Evolutionary conservation across 192 early-diverging fungal species (phyloP), one percentile per base, ranked within the genome.

Genomic region (Podochytrium sp.): DNA sequence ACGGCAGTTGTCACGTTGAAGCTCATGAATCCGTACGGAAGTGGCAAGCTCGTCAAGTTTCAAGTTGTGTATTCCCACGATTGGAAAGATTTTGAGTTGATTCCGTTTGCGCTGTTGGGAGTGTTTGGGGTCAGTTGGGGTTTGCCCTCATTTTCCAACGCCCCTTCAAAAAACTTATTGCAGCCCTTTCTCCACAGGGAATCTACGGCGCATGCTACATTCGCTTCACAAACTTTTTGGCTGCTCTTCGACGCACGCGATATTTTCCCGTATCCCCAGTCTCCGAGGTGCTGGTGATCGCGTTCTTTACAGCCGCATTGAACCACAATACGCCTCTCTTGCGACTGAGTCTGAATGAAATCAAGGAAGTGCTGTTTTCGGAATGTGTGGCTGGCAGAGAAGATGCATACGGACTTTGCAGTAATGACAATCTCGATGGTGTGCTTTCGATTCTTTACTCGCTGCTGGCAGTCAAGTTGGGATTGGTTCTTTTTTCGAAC

Each of bases 41-140:
- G 95, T 25, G 96, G 96, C 40, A 97, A 96, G 81, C 77, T 95
- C 18, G 95, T 96, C 51, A 87, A 94, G 88, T 96, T 97, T 77
- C 95, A 98, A 80, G 93, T 93, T 23, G 81, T 84, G 18, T 95
- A 96, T 75, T 90, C 94, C 74, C 84, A 89, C 51, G 92, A 94
- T 59, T 98, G 95, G 95, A 91, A 94, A 75, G 90, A 92, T 64
- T 93, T 95, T 76, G 95, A 97, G 78, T 76, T 92, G n/a, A 39
- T 92, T 18, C 76, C 76, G 10, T 82, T 82, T 71, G 55, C 59
- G 4, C 90, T 95, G 71, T 90, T 94, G 39, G 79, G 88, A 0
- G 34, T 95, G 1, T 78, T 97, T 32, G 96, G 96, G 23, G 88
- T 89, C 66, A 81, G 73, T 10, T 18, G 6, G 6, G 43, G 7